A percentile compares a stretch with the other conserved stretches of the same genome.
Conservation (phyloP, 257 asterid species). For the Striga asiatica region DNA sequence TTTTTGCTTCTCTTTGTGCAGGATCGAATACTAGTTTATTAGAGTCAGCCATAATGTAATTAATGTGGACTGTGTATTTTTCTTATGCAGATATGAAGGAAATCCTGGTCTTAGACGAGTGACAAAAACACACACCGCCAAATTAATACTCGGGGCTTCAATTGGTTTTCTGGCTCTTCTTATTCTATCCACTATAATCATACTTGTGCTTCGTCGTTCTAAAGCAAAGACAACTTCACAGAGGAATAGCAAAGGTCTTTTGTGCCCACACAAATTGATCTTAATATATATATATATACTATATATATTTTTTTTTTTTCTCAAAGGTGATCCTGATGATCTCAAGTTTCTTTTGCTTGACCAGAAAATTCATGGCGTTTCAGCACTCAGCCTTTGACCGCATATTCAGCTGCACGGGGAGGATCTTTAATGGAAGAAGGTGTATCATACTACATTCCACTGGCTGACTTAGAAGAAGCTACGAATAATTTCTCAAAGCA, state of each 20-base stretch:
- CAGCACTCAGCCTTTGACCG: slow-evolving; percentile 40
- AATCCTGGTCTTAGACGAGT: slow-evolving; percentile 49
- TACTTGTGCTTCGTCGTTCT: slow-evolving; percentile 35
- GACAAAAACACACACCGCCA: slow-evolving; percentile 27
- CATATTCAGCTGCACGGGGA: slow-evolving; percentile 45
- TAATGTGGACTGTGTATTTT: too few species aligned
- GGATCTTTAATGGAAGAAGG: slow-evolving; percentile 81
- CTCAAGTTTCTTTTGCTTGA: slow-evolving; percentile 2
- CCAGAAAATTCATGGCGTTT: slow-evolving; percentile 52
- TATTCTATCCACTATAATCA: slow-evolving; percentile 41
- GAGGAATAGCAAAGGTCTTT: slow-evolving; percentile 36
- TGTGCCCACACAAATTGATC: background rate
- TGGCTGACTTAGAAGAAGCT: slow-evolving; percentile 71
- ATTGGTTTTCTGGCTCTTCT: slow-evolving; percentile 48
- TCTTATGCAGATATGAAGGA: slow-evolving; percentile 53
- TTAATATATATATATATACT: background rate
- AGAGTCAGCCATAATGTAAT: too few species aligned
- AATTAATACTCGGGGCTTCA: slow-evolving; percentile 41
- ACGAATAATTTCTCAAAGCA: slow-evolving; percentile 52
- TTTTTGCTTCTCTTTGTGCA: too few species aligned
- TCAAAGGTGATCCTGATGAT: slow-evolving; percentile 1
- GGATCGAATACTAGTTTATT: too few species aligned
- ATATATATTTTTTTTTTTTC: background rate
- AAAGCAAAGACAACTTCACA: slow-evolving; percentile 28
- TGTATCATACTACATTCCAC: slow-evolving; percentile 76